Evolutionary conservation across 2,329 filamentous ascomycete genomes (phyloP).

Genomic region (Orbilia blumenaviensis): DNA sequence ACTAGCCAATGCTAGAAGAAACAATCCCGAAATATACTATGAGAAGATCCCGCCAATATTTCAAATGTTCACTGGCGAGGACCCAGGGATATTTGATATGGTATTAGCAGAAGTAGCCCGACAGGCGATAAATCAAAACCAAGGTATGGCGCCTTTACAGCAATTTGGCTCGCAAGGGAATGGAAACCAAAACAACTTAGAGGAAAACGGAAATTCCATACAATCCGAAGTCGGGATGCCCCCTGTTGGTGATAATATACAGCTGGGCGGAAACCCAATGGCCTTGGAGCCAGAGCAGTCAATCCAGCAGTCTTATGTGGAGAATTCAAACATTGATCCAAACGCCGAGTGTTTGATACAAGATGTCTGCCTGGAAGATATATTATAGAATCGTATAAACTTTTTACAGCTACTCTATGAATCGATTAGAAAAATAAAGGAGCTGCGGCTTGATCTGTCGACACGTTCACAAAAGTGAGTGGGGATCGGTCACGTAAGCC

Average conservation of each 20-base stretch:
- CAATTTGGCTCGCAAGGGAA: no score
- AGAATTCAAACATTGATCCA: not conserved
- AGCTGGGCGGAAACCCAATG: not conserved
- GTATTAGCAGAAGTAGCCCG: not conserved
- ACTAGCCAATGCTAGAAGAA: not conserved
- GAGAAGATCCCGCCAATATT: not conserved
- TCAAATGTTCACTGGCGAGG: conserved; percentile 28
- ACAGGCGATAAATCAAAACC: not conserved
- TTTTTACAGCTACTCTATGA: no score
- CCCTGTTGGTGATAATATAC: no score
- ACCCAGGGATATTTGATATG: not conserved
- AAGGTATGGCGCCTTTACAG: not conserved
- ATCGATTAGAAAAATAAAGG: not conserved
- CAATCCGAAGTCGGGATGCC: no score
- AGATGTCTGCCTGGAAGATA: not conserved
- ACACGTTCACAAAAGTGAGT: no score
- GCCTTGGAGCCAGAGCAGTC: not conserved
- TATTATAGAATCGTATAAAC: not conserved
- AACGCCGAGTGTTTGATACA: not conserved
- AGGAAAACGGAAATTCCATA: no score
- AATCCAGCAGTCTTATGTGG: not conserved
- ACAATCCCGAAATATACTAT: not conserved
- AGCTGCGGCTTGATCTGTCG: no score
- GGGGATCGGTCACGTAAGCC: no score
- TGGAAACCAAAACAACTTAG: no score